Evolutionary conservation across 139 green algal species (phyloP), one percentile per base, ranked within the genome.

Genomic region (Chlamydomonas sp.): DNA sequence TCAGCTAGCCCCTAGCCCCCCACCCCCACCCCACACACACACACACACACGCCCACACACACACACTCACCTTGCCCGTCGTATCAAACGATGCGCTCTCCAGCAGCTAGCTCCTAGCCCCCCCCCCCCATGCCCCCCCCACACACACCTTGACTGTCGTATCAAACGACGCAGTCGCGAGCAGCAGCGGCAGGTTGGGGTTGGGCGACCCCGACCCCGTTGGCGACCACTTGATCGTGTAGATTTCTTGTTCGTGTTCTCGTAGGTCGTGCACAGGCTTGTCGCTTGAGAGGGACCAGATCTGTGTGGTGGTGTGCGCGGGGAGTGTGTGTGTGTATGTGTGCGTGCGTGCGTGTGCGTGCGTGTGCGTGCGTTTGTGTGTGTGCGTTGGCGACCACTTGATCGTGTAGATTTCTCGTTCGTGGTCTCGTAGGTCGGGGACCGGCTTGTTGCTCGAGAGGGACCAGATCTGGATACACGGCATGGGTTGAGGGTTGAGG

Each of bases 331-430:
- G 69, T 8, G 2, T n/a, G n/a, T n/a, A n/a, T n/a, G n/a, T n/a
- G n/a, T n/a, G n/a, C n/a, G n/a, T n/a, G n/a, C n/a, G n/a, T n/a
- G n/a, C n/a, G n/a, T n/a, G n/a, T n/a, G n/a, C n/a, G n/a, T n/a
- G n/a, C n/a, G n/a, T n/a, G n/a, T n/a, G n/a, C n/a, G n/a, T n/a
- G n/a, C n/a, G n/a, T n/a, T n/a, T n/a, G n/a, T 91, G n/a, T n/a
- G n/a, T n/a, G n/a, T n/a, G n/a, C 24, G 70, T 84, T 38, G 89
- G 90, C 59, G 75, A 85, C 91, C 90, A 97, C 73, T 82, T 89
- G 65, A 94, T 87, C 48, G 87, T 93, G 84, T 96, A 96, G 58
- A 97, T 90, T 74, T 96, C 88, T 73, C 89, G 91, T 6, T 69
- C 72, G 79, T 97, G 91, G n/a, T 85, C 78, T 1, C 35, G 69